These are phyloP conservation scores for Gigaspora rosea DNA, from an alignment of 192 early-diverging fungal genomes.

Conservation along the genomic window DNA sequence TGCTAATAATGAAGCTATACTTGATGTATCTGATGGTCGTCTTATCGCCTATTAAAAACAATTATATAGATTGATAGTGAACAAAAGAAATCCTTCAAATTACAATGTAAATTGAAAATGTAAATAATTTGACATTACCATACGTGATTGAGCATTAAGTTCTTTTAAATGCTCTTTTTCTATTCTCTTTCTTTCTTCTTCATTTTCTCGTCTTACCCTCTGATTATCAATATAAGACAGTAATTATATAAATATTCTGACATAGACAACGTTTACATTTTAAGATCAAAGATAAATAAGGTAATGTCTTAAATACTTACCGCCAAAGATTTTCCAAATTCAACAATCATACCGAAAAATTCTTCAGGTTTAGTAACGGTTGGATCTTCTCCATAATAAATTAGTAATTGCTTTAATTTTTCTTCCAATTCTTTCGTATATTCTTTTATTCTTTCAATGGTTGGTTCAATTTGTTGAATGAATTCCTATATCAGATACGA, in stretches of 20 bases:
- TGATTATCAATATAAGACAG: background rate
- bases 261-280: background rate
- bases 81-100: background rate
- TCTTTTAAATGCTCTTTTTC: constrained; percentile 20
- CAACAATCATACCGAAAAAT: constrained; percentile 55
- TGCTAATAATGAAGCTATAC: constrained; percentile 29
- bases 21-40: constrained; percentile 31
- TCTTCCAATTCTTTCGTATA: constrained; percentile 50
- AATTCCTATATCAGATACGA: constrained; percentile 44
- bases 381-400: constrained; percentile 60
- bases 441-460: constrained; percentile 40
- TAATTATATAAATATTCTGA: background rate
- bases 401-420: constrained; percentile 43
- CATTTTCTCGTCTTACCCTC: constrained; percentile 44
- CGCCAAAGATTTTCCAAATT: constrained; percentile 50
- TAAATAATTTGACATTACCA: constrained; percentile 3
- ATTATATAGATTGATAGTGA: background rate
- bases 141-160: background rate
- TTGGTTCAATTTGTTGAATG: constrained; percentile 46
- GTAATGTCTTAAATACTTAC: constrained; percentile 35
- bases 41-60: constrained; percentile 17
- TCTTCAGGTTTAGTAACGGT: constrained; percentile 52
- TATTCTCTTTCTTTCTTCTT: constrained; percentile 33
- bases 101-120: background rate
- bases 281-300: background rate